Percentiles rank a stretch among this genome's conserved stretches.
Conservation (phyloP, 2,329 filamentous ascomycete species). For the Arthroderma uncinatum region DNA sequence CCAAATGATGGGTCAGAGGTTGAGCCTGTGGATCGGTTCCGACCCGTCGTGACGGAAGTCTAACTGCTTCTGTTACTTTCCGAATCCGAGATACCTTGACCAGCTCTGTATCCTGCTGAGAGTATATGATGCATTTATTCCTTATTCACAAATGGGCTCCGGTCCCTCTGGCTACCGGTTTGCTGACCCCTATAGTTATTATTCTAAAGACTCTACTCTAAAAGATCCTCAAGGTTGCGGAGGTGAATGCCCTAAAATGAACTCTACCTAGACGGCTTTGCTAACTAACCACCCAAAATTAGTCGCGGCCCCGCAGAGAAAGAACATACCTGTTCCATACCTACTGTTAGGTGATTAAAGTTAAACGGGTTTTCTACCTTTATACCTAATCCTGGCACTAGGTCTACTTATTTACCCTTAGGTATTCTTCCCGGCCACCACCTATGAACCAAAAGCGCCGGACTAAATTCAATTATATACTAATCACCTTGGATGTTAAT, state of each 20-base stretch:
- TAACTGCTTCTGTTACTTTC: no score
- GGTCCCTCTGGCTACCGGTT: no score
- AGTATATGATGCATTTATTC: no score
- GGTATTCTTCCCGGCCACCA: conserved; percentile 15
- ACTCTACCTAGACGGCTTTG: conserved; percentile 15
- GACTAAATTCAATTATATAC: conserved; percentile 15
- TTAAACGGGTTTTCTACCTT: conserved; percentile 15
- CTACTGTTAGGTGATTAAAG: conserved; percentile 13
- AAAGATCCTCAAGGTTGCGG: conserved; percentile 6
- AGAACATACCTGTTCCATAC: conserved; percentile 15
- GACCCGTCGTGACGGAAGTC: no score
- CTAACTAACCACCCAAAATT: conserved; percentile 15
- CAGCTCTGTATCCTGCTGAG: no score
- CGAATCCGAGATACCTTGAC: no score
- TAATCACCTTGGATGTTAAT: conserved; percentile 14
- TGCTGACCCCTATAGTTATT: no score
- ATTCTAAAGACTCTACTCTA: conserved; percentile 2
- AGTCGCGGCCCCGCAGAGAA: conserved; percentile 13
- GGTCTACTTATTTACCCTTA: conserved; percentile 12
- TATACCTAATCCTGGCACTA: conserved; percentile 14
- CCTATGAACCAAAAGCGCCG: conserved; percentile 14
- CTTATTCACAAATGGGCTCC: no score
- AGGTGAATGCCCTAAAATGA: conserved; percentile 14
- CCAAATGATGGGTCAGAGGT: no score
- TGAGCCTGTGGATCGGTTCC: no score